Conservation (phyloP, 768 basidiomycete species). For the Trametes cingulata region DNA sequence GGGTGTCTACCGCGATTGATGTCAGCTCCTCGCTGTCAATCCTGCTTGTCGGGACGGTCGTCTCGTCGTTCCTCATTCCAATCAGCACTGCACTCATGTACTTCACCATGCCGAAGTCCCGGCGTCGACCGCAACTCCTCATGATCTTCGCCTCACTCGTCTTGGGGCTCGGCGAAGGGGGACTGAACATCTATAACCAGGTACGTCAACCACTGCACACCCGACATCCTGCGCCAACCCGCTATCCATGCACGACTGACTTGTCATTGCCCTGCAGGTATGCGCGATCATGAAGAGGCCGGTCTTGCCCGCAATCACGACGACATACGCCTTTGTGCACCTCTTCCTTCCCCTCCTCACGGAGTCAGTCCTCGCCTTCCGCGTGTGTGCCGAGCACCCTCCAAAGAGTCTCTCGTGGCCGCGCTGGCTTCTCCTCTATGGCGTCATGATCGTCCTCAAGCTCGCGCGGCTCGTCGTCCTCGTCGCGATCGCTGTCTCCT, state of each 20-base stretch:
- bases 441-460: slow-evolving; percentile 32
- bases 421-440: slow-evolving; percentile 20
- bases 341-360: slow-evolving; percentile 33
- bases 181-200: background rate
- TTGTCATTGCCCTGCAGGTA: background rate
- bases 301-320: background rate
- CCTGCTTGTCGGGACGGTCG: slow-evolving; percentile 3
- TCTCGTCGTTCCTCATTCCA: slow-evolving; percentile 6
- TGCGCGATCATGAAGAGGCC: background rate
- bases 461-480: slow-evolving; percentile 27
- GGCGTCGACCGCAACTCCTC: slow-evolving; percentile 24
- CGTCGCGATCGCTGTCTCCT: slow-evolving; percentile 20
- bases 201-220: background rate
- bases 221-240: too few relatives aligned
- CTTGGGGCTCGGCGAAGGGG: slow-evolving; percentile 1
- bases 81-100: slow-evolving; percentile 21
- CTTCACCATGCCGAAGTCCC: slow-evolving; percentile 23
- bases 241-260: too few relatives aligned
- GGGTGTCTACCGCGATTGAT: background rate
- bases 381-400: slow-evolving; percentile 39
- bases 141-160: slow-evolving; percentile 26
- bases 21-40: background rate
- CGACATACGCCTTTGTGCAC: background rate
- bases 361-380: slow-evolving; percentile 39
- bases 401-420: background rate